Evolutionary conservation across 768 basidiomycete genomes (phyloP).

Genomic region (Leucocoprinus sp.): DNA sequence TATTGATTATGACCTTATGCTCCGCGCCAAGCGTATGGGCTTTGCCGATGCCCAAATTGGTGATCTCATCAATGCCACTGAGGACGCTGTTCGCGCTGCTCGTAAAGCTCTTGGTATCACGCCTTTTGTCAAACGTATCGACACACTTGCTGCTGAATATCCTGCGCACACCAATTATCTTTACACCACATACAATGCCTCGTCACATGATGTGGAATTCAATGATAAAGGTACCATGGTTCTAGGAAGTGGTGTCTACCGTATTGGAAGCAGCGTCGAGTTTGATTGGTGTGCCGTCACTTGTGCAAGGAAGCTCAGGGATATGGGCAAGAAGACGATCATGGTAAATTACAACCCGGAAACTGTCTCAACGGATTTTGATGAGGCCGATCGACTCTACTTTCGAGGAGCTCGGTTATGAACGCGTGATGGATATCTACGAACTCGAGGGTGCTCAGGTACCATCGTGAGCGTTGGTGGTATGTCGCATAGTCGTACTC

Average conservation of each 20-base stretch:
- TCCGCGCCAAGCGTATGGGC: slow-evolving; percentile 86
- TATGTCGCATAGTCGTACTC: slow-evolving; percentile 24
- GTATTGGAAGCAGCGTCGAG: slow-evolving; percentile 97
- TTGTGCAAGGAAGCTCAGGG: slow-evolving; percentile 84
- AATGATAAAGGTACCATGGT: slow-evolving; percentile 99
- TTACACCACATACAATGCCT: slow-evolving; percentile 98
- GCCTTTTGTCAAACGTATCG: slow-evolving; percentile 98
- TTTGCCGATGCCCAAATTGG: slow-evolving; percentile 94
- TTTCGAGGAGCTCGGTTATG: slow-evolving; percentile 98
- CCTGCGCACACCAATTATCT: slow-evolving; percentile 99
- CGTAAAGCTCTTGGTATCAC: slow-evolving; percentile 85
- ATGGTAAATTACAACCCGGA: slow-evolving; percentile 99
- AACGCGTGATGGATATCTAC: slow-evolving; percentile 99
- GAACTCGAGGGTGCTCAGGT: slow-evolving; percentile 91
- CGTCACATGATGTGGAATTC: slow-evolving; percentile 91
- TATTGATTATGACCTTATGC: slow-evolving; percentile 71
- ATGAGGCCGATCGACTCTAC: slow-evolving; percentile 98
- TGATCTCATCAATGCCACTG: slow-evolving; percentile 63
- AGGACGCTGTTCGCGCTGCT: slow-evolving; percentile 72
- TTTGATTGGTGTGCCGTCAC: slow-evolving; percentile 99
- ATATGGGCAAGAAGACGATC: slow-evolving; percentile 90
- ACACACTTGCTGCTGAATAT: slow-evolving; percentile 97
- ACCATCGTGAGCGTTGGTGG: slow-evolving; percentile 97
- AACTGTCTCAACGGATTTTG: slow-evolving; percentile 98
- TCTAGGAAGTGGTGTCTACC: slow-evolving; percentile 94